Percentiles rank a stretch among this genome's conserved stretches.
Evolutionary conservation across 2,329 filamentous ascomycete genomes (phyloP).

Genomic region (Sclerotinia spermophila): DNA sequence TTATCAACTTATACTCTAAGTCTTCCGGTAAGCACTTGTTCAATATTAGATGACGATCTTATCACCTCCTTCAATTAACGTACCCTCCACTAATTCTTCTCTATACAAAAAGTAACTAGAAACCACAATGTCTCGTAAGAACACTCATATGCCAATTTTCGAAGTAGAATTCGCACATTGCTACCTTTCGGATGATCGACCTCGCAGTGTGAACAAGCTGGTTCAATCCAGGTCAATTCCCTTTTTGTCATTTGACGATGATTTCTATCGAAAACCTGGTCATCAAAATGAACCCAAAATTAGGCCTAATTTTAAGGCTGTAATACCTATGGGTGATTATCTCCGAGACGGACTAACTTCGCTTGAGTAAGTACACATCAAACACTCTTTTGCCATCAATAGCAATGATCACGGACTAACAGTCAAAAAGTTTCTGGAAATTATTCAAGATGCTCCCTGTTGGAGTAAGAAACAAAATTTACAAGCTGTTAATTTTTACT

Average conservation of each 20-base stretch:
- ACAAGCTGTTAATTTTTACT: slow-evolving; percentile 1
- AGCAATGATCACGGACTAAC: background rate
- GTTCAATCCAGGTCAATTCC: background rate
- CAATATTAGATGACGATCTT: background rate
- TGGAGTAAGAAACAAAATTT: background rate
- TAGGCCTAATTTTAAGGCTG: background rate
- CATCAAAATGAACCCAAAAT: background rate
- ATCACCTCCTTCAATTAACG: background rate
- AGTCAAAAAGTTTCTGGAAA: background rate
- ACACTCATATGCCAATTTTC: background rate
- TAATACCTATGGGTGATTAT: background rate
- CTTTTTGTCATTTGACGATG: background rate
- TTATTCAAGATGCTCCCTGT: background rate
- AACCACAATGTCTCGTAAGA: background rate
- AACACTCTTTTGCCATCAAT: no score
- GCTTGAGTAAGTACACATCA: background rate
- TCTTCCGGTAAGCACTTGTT: background rate
- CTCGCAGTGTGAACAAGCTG: background rate
- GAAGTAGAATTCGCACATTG: background rate
- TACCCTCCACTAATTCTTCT: background rate
- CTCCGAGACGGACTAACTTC: background rate
- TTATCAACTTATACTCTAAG: background rate
- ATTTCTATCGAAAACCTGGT: slow-evolving; percentile 1
- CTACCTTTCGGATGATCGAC: slow-evolving; percentile 2
- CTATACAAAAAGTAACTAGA: background rate